These are phyloP conservation scores for Patellifolia procumbens DNA, from an alignment of 179 eudicot species.

Conservation along the genomic window DNA sequence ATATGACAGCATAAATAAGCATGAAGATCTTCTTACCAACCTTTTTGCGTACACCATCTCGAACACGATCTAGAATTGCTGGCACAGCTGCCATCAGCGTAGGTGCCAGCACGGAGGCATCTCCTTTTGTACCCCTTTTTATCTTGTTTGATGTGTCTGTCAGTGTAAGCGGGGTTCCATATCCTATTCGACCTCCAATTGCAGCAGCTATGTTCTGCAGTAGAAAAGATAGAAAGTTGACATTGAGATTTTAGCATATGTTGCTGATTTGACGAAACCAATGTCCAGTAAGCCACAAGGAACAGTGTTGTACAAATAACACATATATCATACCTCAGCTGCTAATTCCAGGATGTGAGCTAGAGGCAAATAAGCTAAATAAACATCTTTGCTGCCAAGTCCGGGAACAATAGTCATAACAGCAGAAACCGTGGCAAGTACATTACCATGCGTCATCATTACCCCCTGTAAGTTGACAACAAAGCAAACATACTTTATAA, in stretches of 20 bases:
- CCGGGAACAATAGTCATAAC: constrained; percentile 85
- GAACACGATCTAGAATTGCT: constrained; percentile 90
- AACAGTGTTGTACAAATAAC: constrained; percentile 1
- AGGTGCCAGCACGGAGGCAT: constrained; percentile 76
- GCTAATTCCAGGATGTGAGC: constrained; percentile 94
- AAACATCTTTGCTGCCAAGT: constrained; percentile 68
- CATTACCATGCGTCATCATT: constrained; percentile 94
- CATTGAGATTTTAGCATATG: background rate
- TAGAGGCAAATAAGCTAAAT: constrained; percentile 86
- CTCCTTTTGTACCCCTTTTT: constrained; percentile 87
- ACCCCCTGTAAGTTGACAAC: constrained; percentile 63
- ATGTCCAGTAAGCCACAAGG: background rate
- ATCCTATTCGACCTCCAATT: constrained; percentile 82
- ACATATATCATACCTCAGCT: constrained; percentile 64
- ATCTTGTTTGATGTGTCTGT: constrained; percentile 92
- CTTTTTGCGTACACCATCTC: constrained; percentile 91
- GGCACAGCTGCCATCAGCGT: constrained; percentile 91
- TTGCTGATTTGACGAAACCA: background rate
- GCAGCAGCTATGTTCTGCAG: constrained; percentile 72
- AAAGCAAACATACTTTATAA: constrained; percentile 4
- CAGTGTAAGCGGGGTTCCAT: constrained; percentile 88
- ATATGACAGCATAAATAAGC: background rate
- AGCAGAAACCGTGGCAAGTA: constrained; percentile 85
- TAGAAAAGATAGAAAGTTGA: constrained; percentile 9
- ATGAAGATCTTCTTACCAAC: constrained; percentile 35